Evolutionary conservation across 306 rosid species (phyloP), one percentile per base, ranked within the genome.

Genomic region (Calophaca sinica): DNA sequence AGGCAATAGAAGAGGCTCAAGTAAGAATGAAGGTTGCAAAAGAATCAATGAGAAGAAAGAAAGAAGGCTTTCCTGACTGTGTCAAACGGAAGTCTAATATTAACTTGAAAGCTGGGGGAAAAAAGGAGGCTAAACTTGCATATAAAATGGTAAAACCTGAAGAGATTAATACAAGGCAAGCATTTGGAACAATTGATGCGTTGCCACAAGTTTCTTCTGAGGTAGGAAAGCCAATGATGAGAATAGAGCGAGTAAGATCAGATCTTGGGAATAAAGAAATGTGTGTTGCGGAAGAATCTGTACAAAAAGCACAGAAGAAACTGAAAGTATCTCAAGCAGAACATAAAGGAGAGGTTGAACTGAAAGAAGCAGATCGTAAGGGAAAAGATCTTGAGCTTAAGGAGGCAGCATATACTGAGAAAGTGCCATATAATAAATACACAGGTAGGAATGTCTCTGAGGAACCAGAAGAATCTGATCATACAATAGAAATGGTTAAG

Each of bases 1-100:
- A 87, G 91, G 98, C 98, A 72, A 89, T 91, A 77, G 96, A 91
- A 85, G 98, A 80, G 81, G 97, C 98, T 82, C 93, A 88, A 85
- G 86, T 87, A 75, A 91, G 86, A 64, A 81, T 91, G 44, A 85
- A 82, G 74, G 62, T 88, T 74, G 98, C 94, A 15, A 87, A 85
- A 83, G 96, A 88, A 70, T 80, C 79, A 2, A 88, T 86, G 94
- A 89, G 86, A 81, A 87, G 89, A 88, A 91, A 83, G 89, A 94
- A 89, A 82, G 87, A 71, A 57, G 83, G 96, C 45, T 76, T 75
- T 54, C 87, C 89, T 83, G 79, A 82, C 81, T 79, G 63, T 44
- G 79, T 73, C 71, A 91, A 87, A 68, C 20, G 26, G 59, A 84
- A 86, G 51, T 79, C 83, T 75, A 73, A 68, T 79, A 62, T 81